These are phyloP conservation scores for Nannizzia gypsea DNA, from an alignment of 2,329 filamentous ascomycete species.

Conservation along the genomic window DNA sequence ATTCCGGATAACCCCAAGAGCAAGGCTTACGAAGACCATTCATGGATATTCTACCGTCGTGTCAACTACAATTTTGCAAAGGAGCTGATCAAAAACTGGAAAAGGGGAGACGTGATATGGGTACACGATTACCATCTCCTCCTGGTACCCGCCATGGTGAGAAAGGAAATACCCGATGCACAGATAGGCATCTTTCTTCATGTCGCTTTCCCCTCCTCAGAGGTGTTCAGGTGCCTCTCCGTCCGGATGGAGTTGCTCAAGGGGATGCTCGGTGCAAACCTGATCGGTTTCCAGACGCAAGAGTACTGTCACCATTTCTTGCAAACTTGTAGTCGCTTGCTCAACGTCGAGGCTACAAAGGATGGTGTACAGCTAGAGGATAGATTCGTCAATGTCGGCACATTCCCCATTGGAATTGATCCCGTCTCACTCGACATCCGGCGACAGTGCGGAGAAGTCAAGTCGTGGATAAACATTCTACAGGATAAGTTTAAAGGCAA, in stretches of 20 bases:
- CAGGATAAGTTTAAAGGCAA: slow-evolving; percentile 77
- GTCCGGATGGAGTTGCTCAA: slow-evolving; percentile 77
- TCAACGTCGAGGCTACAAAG: slow-evolving; percentile 79
- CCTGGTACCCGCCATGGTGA: slow-evolving; percentile 77
- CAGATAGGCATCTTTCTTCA: slow-evolving; percentile 96
- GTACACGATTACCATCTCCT: slow-evolving; percentile 91
- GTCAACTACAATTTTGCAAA: slow-evolving; percentile 90
- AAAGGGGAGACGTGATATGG: slow-evolving; percentile 86
- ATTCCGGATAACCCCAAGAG: slow-evolving; percentile 96
- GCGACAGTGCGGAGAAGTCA: slow-evolving; percentile 60
- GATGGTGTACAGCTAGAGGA: slow-evolving; percentile 86
- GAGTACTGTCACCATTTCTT: slow-evolving; percentile 92
- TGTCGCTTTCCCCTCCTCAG: slow-evolving; percentile 88
- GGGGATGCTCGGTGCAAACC: slow-evolving; percentile 83
- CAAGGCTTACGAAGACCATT: slow-evolving; percentile 95
- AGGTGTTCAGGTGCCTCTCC: slow-evolving; percentile 86
- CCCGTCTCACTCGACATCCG: slow-evolving; percentile 61
- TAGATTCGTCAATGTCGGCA: slow-evolving; percentile 79
- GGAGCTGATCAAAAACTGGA: slow-evolving; percentile 82
- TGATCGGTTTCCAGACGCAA: slow-evolving; percentile 85
- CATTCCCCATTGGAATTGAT: slow-evolving; percentile 82
- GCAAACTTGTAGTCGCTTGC: slow-evolving; percentile 83
- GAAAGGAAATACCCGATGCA: slow-evolving; percentile 73
- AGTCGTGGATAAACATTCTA: slow-evolving; percentile 67
- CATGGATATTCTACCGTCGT: slow-evolving; percentile 87